Conservation (phyloP, 2,329 filamentous ascomycete species). For the Penicillium hordei region DNA sequence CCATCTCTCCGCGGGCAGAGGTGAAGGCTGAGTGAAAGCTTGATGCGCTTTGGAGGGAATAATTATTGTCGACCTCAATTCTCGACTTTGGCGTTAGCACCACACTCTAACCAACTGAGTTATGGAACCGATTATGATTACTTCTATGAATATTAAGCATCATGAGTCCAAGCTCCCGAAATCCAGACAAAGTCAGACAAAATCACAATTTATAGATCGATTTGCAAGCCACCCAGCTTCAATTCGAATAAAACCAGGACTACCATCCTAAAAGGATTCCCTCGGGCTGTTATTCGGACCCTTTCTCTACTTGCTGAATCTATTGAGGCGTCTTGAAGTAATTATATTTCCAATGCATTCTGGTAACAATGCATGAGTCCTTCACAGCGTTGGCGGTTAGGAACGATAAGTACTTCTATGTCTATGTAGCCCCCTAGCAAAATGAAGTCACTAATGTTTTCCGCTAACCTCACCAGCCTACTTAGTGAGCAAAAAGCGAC, state of each 20-base stretch:
- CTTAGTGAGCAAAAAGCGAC: background rate
- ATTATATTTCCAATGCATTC: background rate
- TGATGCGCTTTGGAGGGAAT: background rate
- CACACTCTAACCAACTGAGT: no score
- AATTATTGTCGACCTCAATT: background rate
- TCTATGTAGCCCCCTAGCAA: background rate
- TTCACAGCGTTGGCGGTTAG: background rate
- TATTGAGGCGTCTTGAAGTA: background rate
- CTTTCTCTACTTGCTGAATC: background rate
- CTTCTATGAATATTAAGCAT: no score
- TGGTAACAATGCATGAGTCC: background rate
- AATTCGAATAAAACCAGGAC: background rate
- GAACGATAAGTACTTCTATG: background rate
- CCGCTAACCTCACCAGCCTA: background rate
- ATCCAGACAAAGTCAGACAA: no score
- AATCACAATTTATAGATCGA: background rate
- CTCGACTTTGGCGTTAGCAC: no score
- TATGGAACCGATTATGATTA: no score
- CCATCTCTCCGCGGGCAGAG: conserved; percentile 28
- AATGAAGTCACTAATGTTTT: background rate
- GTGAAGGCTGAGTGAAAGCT: conserved; percentile 12
- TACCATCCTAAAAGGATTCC: background rate
- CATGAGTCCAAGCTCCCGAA: no score
- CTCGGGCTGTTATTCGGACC: background rate
- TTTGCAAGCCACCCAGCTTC: no score